Evolutionary conservation across 139 green algal species (phyloP), one percentile per base, ranked within the genome.

Genomic region (Chlorella sorokiniana): DNA sequence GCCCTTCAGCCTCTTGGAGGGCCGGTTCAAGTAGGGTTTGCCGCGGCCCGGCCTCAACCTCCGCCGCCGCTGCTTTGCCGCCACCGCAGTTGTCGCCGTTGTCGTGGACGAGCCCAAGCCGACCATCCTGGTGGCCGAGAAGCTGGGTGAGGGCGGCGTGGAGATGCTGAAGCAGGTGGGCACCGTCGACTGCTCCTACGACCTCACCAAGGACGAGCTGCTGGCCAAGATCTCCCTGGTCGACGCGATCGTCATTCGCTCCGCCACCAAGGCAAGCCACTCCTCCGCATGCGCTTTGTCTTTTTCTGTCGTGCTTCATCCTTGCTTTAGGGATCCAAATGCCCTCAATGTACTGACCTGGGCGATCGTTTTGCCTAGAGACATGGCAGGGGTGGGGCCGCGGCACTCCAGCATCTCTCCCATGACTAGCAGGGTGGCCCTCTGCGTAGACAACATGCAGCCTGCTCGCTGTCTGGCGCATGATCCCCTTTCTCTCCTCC

Each of bases 241-340:
- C 1, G 96, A 99, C 78, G 96, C 95, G 4, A 81, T 99, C 1
- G 95, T 99, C 79, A 94, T 99, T 69, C 94, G 95, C 67, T 95
- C 86, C 14, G 96, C 85, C 38, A 98, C 96, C 35, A 94, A 98
- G 89, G 94, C 48, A 4, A 51, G n/a, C 10, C 27, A 1, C 51
- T 51, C 48, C 16, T 59, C 16, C 48, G 48, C 48, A 59, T 59
- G 48, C 16, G 48, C 48, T 25, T 59, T 11, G 42, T 25, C 31
- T 45, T 44, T 14, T 62, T 69, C n/a, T n/a, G n/a, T n/a, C n/a
- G n/a, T n/a, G n/a, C n/a, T n/a, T n/a, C n/a, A n/a, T n/a, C n/a
- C n/a, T n/a, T n/a, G n/a, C n/a, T n/a, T n/a, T n/a, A n/a, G n/a
- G n/a, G n/a, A n/a, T n/a, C n/a, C n/a, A n/a, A n/a, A n/a, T n/a